A percentile compares a stretch with the other conserved stretches of the same genome.
phyloP scores from a whole-genome alignment of 305 asterid species.

The Fraxinus greggii region DNA sequence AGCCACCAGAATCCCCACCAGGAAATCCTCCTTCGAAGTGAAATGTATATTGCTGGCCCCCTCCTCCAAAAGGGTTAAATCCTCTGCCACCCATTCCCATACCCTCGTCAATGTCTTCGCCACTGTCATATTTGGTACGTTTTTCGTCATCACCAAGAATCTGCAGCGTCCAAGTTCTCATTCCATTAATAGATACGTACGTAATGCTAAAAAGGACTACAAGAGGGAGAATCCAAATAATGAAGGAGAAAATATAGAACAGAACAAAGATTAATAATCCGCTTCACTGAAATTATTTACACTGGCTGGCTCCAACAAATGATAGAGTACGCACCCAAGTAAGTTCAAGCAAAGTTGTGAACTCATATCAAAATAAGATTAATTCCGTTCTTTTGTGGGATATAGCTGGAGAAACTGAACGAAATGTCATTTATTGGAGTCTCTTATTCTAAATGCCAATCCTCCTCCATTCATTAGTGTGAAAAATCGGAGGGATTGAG shows the following conservation, averaged over 20 bases:
- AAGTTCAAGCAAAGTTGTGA: background rate
- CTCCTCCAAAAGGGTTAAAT: background rate
- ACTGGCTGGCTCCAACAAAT: background rate
- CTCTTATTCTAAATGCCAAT: background rate
- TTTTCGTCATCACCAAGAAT: background rate
- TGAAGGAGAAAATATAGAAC: background rate
- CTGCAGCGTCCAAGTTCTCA: slow-evolving; percentile 4
- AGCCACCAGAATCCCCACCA: background rate
- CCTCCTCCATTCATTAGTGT: background rate
- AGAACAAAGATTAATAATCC: background rate
- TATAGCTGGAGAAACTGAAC: background rate
- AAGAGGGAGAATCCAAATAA: background rate
- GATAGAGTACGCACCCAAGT: background rate
- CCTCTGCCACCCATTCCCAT: slow-evolving; percentile 2
- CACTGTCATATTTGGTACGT: slow-evolving; percentile 3
- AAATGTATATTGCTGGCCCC: background rate
- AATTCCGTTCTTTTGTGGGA: background rate
- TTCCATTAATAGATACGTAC: background rate
- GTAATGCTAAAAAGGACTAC: background rate
- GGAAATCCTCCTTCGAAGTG: slow-evolving; percentile 5
- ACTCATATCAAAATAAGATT: background rate
- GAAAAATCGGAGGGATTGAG: background rate
- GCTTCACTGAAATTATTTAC: background rate
- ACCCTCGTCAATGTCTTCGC: background rate
- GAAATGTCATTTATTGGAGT: background rate